Evolutionary conservation across 805 yeast species (phyloP).

Genomic region (Wickerhamiella allomyrinae): DNA sequence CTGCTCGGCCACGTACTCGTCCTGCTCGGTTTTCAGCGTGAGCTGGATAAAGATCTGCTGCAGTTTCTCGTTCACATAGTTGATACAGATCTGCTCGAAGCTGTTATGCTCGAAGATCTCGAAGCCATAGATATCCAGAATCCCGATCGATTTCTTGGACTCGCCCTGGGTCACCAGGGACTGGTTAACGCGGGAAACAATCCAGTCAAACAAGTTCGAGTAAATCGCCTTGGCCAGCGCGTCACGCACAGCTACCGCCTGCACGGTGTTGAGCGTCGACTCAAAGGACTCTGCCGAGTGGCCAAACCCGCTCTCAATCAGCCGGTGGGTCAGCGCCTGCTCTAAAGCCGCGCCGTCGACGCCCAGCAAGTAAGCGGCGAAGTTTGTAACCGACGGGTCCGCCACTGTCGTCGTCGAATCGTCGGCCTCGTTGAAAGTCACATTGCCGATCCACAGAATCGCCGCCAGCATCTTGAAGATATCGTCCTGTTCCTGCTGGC

Average conservation of each 20-base stretch:
- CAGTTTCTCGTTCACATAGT: constrained; percentile 87
- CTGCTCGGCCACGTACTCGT: constrained; percentile 88
- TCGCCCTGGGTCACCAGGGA: constrained; percentile 45
- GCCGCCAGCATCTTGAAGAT: constrained; percentile 76
- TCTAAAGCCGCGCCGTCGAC: constrained; percentile 55
- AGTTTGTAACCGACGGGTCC: constrained; percentile 83
- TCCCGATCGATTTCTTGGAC: constrained; percentile 57
- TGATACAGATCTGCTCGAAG: constrained; percentile 89
- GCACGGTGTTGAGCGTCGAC: constrained; percentile 80
- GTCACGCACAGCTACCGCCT: constrained; percentile 84
- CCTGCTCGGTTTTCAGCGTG: constrained; percentile 94
- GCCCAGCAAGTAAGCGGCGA: constrained; percentile 81
- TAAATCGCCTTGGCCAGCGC: constrained; percentile 91
- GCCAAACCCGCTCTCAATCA: constrained; percentile 83
- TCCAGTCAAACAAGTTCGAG: constrained; percentile 90
- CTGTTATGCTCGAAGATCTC: constrained; percentile 92
- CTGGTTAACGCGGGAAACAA: constrained; percentile 75
- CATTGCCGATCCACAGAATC: constrained; percentile 88
- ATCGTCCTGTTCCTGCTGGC: constrained; percentile 73
- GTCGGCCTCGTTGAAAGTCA: constrained; percentile 61
- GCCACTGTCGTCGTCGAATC: constrained; percentile 72
- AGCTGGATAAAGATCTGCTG: constrained; percentile 94
- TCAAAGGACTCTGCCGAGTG: constrained; percentile 87
- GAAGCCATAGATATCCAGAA: constrained; percentile 89
- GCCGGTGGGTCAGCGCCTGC: constrained; percentile 61